Evolutionary conservation across 1,284 basidiomycete genomes (phyloP).

Genomic region (Malassezia obtusa): DNA sequence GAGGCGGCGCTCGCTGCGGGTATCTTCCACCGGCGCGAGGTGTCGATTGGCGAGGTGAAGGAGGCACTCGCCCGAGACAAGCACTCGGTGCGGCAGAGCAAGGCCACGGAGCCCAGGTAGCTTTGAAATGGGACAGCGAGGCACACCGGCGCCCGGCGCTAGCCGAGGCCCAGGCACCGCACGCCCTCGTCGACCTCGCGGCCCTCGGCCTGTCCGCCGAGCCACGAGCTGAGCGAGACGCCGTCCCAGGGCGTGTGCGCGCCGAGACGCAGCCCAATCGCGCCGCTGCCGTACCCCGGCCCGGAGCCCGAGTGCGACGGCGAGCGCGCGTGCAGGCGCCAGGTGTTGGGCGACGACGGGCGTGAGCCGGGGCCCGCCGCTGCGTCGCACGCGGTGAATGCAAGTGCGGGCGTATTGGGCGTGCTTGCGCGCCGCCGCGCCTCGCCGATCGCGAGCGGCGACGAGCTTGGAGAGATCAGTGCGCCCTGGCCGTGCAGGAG

Average conservation of each 20-base stretch:
- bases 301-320: slow-evolving; percentile 12
- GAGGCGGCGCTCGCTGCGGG: slow-evolving; percentile 94
- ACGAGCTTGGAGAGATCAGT: slow-evolving; percentile 13
- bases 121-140: neutral
- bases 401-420: neutral
- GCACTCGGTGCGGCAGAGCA: slow-evolving; percentile 23
- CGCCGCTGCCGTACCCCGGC: slow-evolving; percentile 15
- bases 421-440: neutral
- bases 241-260: neutral
- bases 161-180: slow-evolving; percentile 18
- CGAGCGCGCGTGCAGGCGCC: neutral
- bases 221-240: slow-evolving; percentile 5
- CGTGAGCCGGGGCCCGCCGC: neutral
- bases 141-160: neutral
- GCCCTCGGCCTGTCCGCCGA: slow-evolving; percentile 24
- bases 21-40: slow-evolving; percentile 88
- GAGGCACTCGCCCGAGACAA: slow-evolving; percentile 32
- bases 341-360: neutral
- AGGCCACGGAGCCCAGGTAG: neutral
- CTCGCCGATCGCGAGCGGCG: slow-evolving; percentile 10
- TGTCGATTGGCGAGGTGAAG: slow-evolving; percentile 54
- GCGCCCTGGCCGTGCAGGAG: neutral
- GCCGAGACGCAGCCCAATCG: slow-evolving; percentile 16
- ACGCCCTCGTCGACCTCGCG: slow-evolving; percentile 24
- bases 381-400: neutral